Conservation (phyloP, 768 basidiomycete species). For the Tephrocybe sp. region DNA sequence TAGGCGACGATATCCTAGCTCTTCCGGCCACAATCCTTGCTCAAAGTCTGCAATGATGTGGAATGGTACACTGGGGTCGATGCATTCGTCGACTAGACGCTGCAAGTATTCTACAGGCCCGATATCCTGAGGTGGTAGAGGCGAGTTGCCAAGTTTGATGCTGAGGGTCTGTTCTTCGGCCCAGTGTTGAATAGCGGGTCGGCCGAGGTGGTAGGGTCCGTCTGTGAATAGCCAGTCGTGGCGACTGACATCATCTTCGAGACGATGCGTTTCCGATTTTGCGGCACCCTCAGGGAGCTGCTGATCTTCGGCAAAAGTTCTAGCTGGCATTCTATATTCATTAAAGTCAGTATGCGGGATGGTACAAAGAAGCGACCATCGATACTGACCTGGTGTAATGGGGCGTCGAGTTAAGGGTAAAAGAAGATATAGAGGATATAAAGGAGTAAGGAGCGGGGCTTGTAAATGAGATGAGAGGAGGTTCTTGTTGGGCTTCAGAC, state of each 20-base stretch:
- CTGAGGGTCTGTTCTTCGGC: neutral
- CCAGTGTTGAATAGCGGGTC: neutral
- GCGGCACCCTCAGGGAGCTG: neutral
- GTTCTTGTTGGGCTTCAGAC: neutral
- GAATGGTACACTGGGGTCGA: slow-evolving; percentile 3
- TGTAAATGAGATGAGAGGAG: neutral
- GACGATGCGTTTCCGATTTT: neutral
- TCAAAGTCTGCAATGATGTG: slow-evolving; percentile 4
- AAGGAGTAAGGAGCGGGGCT: neutral
- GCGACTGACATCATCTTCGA: neutral
- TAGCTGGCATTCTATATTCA: neutral
- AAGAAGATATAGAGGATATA: neutral
- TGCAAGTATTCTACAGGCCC: slow-evolving; percentile 3
- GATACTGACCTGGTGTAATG: too few species aligned
- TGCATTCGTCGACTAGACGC: neutral
- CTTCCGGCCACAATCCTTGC: neutral
- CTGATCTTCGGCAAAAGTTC: neutral
- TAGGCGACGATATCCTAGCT: slow-evolving; percentile 6
- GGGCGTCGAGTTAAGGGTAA: neutral
- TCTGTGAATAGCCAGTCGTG: slow-evolving; percentile 6
- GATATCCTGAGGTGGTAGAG: neutral
- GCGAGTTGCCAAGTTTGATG: slow-evolving; percentile 1
- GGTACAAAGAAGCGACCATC: too few species aligned
- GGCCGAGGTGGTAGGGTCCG: neutral
- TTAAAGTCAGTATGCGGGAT: too few species aligned